Evolutionary conservation across 2,329 filamentous ascomycete species (phyloP).

Genomic region (Xenoacremonium recifei): DNA sequence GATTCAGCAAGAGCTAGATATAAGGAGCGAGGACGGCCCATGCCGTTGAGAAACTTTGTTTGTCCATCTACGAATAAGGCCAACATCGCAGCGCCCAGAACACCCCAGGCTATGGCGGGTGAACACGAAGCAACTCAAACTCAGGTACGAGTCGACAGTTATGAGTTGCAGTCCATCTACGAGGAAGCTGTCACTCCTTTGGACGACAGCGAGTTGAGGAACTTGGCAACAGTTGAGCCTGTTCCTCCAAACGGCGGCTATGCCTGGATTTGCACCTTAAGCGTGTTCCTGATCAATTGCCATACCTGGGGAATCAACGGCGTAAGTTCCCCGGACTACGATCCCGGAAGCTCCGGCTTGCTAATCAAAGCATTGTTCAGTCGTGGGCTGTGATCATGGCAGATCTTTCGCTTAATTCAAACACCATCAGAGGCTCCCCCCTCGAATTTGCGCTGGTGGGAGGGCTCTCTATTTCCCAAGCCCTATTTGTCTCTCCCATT

Average conservation of each 20-base stretch:
- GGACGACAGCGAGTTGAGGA: neutral
- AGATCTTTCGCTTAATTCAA: constrained; percentile 51
- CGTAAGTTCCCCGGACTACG: neutral
- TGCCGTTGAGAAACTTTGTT: too few relatives aligned
- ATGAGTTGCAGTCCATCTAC: neutral
- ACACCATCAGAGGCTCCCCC: constrained; percentile 58
- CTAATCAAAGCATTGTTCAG: too few relatives aligned
- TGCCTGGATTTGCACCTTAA: constrained; percentile 33
- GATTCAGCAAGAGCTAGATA: too few relatives aligned
- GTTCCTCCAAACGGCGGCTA: constrained; percentile 48
- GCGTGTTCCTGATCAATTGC: constrained; percentile 50
- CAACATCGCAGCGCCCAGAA: too few relatives aligned
- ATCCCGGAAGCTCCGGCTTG: too few relatives aligned
- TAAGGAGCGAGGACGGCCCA: too few relatives aligned
- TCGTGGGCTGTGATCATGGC: constrained; percentile 47
- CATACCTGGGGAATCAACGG: constrained; percentile 53
- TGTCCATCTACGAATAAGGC: too few relatives aligned
- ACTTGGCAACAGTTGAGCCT: neutral
- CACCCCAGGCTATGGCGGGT: too few relatives aligned
- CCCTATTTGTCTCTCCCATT: constrained; percentile 64
- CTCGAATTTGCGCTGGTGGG: constrained; percentile 73
- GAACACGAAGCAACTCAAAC: too few relatives aligned
- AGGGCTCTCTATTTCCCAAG: constrained; percentile 30
- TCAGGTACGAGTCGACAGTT: neutral
- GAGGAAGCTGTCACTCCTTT: neutral